Percentiles rank a stretch among this genome's conserved stretches.
Conservation (phyloP, 1,284 basidiomycete genomes). For the Microbotryum violaceum region DNA sequence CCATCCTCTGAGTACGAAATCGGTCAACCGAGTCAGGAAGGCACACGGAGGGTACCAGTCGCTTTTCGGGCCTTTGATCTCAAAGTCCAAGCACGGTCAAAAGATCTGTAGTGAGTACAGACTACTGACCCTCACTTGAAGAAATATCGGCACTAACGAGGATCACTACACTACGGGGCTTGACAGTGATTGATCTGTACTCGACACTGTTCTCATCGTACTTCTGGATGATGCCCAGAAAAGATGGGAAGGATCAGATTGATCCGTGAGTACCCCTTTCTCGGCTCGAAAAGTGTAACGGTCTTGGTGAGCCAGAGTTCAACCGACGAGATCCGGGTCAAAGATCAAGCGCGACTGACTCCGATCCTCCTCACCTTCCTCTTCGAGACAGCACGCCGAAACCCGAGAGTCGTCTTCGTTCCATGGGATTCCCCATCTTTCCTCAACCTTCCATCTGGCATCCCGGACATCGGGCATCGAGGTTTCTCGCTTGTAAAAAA, state of each 20-base stretch:
- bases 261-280: slow-evolving; percentile 1
- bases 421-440: too few relatives aligned
- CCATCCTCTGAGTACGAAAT: slow-evolving; percentile 9
- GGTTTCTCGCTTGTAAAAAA: too few relatives aligned
- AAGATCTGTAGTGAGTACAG: background rate
- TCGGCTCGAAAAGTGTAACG: background rate
- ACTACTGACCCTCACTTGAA: too few relatives aligned
- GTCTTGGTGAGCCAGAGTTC: too few relatives aligned
- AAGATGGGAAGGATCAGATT: background rate
- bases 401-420: too few relatives aligned
- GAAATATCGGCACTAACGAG: background rate
- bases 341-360: too few relatives aligned
- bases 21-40: background rate
- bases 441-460: too few relatives aligned
- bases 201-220: background rate
- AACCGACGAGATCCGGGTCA: too few relatives aligned
- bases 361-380: too few relatives aligned
- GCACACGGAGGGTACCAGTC: background rate
- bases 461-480: too few relatives aligned
- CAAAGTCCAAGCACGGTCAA: background rate
- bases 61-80: background rate
- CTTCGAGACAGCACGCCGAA: too few relatives aligned
- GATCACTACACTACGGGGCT: background rate
- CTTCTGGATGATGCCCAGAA: background rate
- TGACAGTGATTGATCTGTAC: background rate